Evolutionary conservation across 139 green algal species (phyloP).

Genomic region (Auxenochlorella protothecoides): DNA sequence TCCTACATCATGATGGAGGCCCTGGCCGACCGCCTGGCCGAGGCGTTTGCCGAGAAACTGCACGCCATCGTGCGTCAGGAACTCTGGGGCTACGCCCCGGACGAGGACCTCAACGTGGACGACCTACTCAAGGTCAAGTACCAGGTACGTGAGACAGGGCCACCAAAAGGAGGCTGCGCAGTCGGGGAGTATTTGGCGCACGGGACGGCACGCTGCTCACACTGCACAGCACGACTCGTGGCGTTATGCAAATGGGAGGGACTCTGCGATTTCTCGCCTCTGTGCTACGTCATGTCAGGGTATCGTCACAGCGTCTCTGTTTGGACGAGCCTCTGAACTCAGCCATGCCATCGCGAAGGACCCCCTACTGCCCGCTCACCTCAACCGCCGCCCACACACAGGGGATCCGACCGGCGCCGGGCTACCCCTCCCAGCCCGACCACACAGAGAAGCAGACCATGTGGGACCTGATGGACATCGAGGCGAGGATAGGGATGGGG

Average conservation of each 20-base stretch:
- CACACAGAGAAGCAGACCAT: slow-evolving; percentile 97
- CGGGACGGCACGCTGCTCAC: no score
- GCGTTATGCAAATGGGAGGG: no score
- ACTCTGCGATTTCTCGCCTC: no score
- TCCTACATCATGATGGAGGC: slow-evolving; percentile 98
- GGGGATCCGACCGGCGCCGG: slow-evolving; percentile 91
- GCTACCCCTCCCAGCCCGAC: slow-evolving; percentile 98
- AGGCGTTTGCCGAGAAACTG: slow-evolving; percentile 93
- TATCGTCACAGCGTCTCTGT: no score
- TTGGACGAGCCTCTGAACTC: no score
- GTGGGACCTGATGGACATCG: slow-evolving; percentile 85
- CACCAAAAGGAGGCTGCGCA: no score
- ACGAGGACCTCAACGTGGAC: slow-evolving; percentile 75
- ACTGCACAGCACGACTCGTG: no score
- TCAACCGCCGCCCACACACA: slow-evolving; percentile 9
- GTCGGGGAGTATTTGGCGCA: no score
- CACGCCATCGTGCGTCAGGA: slow-evolving; percentile 83
- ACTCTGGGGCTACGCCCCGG: slow-evolving; percentile 85
- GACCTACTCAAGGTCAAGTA: slow-evolving; percentile 99
- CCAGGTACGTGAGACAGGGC: slow-evolving; percentile 31
- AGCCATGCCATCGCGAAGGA: no score
- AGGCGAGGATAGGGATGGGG: slow-evolving; percentile 64
- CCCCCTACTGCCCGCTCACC: no score
- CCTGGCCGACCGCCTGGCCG: slow-evolving; percentile 90
- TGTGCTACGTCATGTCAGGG: no score